Percentiles rank a stretch among this genome's conserved stretches.
Evolutionary conservation across 257 asterid species (phyloP).

Genomic region (Solanum sitiens): DNA sequence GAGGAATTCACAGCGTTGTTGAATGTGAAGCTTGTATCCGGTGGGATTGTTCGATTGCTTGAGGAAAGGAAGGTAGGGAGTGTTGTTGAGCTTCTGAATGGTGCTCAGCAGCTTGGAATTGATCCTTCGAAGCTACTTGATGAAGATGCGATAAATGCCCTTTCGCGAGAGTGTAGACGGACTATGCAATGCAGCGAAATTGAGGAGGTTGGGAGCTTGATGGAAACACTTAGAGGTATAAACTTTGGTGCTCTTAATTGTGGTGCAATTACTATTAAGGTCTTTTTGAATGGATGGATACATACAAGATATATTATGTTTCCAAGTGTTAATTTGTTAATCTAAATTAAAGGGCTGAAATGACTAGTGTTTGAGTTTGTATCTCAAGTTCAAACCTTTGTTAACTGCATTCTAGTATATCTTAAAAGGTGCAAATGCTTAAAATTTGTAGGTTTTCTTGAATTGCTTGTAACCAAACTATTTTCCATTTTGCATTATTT

Average conservation of each 20-base stretch:
- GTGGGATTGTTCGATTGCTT: constrained; percentile 38
- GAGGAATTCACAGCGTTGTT: constrained; percentile 29
- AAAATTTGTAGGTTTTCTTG: not conserved
- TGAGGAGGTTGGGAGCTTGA: constrained; percentile 40
- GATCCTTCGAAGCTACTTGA: constrained; percentile 43
- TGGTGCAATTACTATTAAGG: not conserved
- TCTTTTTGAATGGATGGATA: not conserved
- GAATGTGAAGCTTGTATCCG: constrained; percentile 29
- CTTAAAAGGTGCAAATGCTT: not conserved
- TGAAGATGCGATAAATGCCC: constrained; percentile 30
- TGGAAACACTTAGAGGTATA: constrained; percentile 59
- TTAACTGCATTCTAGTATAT: not conserved
- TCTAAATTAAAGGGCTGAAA: not conserved
- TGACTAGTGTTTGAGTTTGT: not conserved
- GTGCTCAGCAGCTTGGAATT: constrained; percentile 45
- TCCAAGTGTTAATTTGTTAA: not conserved
- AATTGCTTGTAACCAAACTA: not conserved
- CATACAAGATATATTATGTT: not conserved
- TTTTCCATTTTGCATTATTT: not conserved
- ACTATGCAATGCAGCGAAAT: constrained; percentile 32
- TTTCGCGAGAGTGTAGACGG: constrained; percentile 43
- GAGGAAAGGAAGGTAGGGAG: constrained; percentile 29
- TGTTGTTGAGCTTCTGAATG: constrained; percentile 23
- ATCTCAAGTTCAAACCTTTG: not conserved
- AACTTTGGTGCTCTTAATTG: not conserved